A percentile compares a stretch with the other conserved stretches of the same genome.
These are phyloP conservation scores for Blastobotrys persicus DNA, from an alignment of 1,139 yeast genomes.

Conservation along the genomic window DNA sequence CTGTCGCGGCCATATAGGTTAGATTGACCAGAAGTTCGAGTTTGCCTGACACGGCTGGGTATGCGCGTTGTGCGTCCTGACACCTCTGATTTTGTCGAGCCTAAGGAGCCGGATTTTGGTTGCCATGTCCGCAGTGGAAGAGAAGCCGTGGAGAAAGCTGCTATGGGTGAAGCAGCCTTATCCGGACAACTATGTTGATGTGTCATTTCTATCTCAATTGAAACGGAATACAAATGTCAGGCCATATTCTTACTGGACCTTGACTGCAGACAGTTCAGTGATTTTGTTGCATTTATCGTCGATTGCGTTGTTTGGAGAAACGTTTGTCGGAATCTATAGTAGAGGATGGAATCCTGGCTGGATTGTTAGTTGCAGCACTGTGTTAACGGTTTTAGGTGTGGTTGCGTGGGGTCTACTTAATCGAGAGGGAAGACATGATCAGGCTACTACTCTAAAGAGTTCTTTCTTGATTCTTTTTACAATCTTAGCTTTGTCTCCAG, in stretches of 20 bases:
- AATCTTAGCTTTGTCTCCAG: constrained; percentile 79
- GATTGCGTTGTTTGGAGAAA: constrained; percentile 56
- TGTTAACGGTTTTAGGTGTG: constrained; percentile 40
- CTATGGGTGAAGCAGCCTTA: constrained; percentile 85
- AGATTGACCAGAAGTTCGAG: too few relatives aligned
- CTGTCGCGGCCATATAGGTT: background rate
- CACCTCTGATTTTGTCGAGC: too few relatives aligned
- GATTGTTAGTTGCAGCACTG: constrained; percentile 34
- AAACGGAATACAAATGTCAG: constrained; percentile 74
- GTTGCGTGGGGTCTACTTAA: constrained; percentile 36
- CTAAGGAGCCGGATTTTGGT: background rate
- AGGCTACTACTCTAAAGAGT: constrained; percentile 50
- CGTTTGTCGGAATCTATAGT: constrained; percentile 52
- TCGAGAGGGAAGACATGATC: constrained; percentile 16
- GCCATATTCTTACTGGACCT: constrained; percentile 59
- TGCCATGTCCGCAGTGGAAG: background rate
- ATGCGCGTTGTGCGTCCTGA: too few relatives aligned
- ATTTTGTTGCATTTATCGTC: constrained; percentile 65
- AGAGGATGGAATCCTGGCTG: constrained; percentile 35
- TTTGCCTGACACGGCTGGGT: too few relatives aligned
- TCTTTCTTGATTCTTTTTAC: constrained; percentile 66
- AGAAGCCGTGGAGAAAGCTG: constrained; percentile 70
- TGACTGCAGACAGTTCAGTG: constrained; percentile 66
- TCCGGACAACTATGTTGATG: constrained; percentile 89
- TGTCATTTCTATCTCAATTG: constrained; percentile 72